These are phyloP conservation scores for Diaporthe amygdali DNA, from an alignment of 2,329 filamentous ascomycete species.

Conservation along the genomic window DNA sequence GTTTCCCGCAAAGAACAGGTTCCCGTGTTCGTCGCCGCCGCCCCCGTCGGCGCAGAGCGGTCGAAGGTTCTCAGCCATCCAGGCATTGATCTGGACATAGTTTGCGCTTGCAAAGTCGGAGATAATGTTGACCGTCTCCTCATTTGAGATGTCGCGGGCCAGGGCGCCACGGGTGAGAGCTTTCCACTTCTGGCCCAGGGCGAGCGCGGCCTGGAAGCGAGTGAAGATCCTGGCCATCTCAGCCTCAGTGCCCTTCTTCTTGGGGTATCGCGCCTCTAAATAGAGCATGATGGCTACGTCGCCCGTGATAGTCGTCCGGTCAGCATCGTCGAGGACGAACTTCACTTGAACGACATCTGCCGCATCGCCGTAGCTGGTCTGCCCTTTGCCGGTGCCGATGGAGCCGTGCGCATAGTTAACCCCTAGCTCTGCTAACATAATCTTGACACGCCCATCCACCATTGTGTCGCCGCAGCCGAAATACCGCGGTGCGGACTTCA, in stretches of 20 bases:
- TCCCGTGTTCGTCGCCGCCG: slow-evolving; percentile 33
- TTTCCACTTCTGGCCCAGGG: slow-evolving; percentile 44
- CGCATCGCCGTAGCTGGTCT: slow-evolving; percentile 22
- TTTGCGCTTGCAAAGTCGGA: slow-evolving; percentile 35
- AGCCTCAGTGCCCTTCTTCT: slow-evolving; percentile 32
- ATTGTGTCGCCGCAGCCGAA: slow-evolving; percentile 54
- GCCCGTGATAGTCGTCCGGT: slow-evolving; percentile 52
- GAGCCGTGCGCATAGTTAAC: slow-evolving; percentile 54
- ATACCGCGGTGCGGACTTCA: slow-evolving; percentile 56
- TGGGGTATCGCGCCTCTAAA: slow-evolving; percentile 59
- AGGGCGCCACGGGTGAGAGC: not conserved
- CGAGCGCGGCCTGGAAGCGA: slow-evolving; percentile 48
- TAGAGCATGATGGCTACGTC: slow-evolving; percentile 63
- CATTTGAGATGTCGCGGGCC: not conserved
- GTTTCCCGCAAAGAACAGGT: slow-evolving; percentile 50
- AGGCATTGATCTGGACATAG: slow-evolving; percentile 32
- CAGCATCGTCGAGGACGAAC: slow-evolving; percentile 60
- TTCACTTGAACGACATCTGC: slow-evolving; percentile 44
- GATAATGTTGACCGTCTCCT: slow-evolving; percentile 11
- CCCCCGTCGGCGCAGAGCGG: slow-evolving; percentile 35
- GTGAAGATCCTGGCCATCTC: slow-evolving; percentile 43
- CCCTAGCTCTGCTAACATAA: slow-evolving; percentile 56
- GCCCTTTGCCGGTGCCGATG: slow-evolving; percentile 4
- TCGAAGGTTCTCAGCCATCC: slow-evolving; percentile 3
- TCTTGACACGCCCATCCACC: slow-evolving; percentile 53